Conservation (phyloP, 495 filamentous ascomycete genomes). For the Hypoxylon cercidicola region DNA sequence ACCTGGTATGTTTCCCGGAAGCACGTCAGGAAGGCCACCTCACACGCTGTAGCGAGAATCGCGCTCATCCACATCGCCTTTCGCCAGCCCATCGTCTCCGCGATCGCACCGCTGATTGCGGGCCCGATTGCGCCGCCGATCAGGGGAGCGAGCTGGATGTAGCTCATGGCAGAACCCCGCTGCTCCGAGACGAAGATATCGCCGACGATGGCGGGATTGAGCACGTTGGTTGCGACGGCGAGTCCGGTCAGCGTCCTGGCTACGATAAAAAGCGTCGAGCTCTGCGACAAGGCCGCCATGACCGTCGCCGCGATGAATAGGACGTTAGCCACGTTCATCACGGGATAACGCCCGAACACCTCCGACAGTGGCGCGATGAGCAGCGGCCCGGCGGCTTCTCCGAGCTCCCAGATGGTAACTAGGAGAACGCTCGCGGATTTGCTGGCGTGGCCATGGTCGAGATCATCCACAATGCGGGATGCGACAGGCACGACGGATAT, state of each 20-base stretch:
- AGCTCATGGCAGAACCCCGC: slow-evolving; percentile 62
- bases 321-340: slow-evolving; percentile 62
- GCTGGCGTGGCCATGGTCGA: slow-evolving; percentile 49
- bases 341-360: slow-evolving; percentile 63
- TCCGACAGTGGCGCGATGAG: slow-evolving; percentile 69
- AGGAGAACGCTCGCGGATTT: slow-evolving; percentile 62
- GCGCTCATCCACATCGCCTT: slow-evolving; percentile 65
- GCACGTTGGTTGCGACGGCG: slow-evolving; percentile 63
- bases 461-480: slow-evolving; percentile 58
- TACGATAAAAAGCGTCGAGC: slow-evolving; percentile 55
- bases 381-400: slow-evolving; percentile 66
- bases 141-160: slow-evolving; percentile 60
- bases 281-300: slow-evolving; percentile 55
- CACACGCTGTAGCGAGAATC: slow-evolving; percentile 57
- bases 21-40: slow-evolving; percentile 57
- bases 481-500: slow-evolving; percentile 66
- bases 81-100: slow-evolving; percentile 68
- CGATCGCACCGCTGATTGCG: slow-evolving; percentile 67
- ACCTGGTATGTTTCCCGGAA: slow-evolving; percentile 64
- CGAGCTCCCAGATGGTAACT: slow-evolving; percentile 69
- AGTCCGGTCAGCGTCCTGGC: slow-evolving; percentile 62
- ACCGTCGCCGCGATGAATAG: slow-evolving; percentile 60
- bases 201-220: slow-evolving; percentile 68
- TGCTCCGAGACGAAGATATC: slow-evolving; percentile 64
- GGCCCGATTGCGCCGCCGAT: slow-evolving; percentile 66